A percentile compares a stretch with the other conserved stretches of the same genome.
Evolutionary conservation across 139 green algal genomes (phyloP).

Genomic region (Eudorina sp.): DNA sequence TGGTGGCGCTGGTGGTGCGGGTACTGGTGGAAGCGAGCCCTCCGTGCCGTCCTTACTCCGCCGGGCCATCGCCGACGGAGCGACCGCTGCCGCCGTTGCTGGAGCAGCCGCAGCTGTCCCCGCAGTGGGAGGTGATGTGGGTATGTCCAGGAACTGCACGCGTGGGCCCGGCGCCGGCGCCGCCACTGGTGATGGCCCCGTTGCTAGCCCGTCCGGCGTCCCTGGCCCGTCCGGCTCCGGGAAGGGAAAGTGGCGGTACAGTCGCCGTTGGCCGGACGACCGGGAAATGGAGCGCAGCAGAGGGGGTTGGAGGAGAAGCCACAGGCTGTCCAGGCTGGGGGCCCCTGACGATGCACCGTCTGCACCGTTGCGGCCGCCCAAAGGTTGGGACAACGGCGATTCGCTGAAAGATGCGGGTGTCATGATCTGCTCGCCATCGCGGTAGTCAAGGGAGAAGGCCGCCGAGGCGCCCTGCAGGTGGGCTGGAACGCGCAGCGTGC

Average conservation of each 20-base stretch:
- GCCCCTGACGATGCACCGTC: too few relatives aligned
- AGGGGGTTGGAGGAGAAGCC: not conserved
- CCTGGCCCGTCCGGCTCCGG: not conserved
- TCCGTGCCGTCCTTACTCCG: too few relatives aligned
- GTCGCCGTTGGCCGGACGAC: not conserved
- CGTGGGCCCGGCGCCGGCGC: not conserved
- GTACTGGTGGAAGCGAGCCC: too few relatives aligned
- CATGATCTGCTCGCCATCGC: not conserved
- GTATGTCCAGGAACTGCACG: not conserved
- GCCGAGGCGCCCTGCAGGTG: not conserved
- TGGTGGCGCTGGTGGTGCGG: too few relatives aligned
- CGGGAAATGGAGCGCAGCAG: not conserved
- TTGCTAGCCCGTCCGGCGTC: not conserved
- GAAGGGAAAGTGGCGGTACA: not conserved
- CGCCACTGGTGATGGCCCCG: not conserved
- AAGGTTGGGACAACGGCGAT: too few relatives aligned
- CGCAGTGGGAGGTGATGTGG: not conserved
- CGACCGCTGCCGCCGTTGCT: too few relatives aligned
- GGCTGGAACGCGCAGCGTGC: not conserved
- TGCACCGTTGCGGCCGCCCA: too few relatives aligned
- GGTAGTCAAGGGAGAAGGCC: conserved; percentile 8
- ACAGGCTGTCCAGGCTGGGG: not conserved
- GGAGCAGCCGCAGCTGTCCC: not conserved
- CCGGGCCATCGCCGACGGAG: too few relatives aligned
- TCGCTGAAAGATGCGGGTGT: not conserved